Evolutionary conservation across 345 rosid genomes (phyloP).

Genomic region (Citrus australasica): DNA sequence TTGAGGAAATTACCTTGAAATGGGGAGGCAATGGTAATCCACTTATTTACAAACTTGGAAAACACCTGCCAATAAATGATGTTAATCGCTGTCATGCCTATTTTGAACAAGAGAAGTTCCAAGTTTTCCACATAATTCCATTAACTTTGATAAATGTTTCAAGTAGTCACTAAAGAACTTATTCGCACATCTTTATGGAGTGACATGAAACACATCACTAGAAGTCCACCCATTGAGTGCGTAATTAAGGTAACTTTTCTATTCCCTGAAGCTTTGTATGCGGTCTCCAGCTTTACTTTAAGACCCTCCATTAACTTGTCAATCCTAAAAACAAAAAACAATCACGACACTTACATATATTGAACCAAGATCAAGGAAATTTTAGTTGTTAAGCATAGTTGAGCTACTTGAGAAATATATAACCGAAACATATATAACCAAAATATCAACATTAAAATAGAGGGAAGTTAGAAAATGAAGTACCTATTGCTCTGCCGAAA

Average conservation of each 20-base stretch:
- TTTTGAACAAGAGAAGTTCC: slow-evolving; percentile 6
- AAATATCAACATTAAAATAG: neutral
- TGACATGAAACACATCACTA: slow-evolving; percentile 69
- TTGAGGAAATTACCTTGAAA: slow-evolving; percentile 63
- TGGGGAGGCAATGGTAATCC: slow-evolving; percentile 88
- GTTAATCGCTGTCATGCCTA: slow-evolving; percentile 4
- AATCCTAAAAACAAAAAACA: slow-evolving; percentile 39
- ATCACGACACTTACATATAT: neutral
- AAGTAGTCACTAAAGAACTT: slow-evolving; percentile 10
- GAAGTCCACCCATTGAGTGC: slow-evolving; percentile 89
- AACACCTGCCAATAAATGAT: slow-evolving; percentile 51
- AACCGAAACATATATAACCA: neutral
- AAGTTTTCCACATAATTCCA: neutral
- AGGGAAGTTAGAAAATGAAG: neutral
- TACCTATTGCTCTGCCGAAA: slow-evolving; percentile 92
- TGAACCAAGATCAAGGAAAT: slow-evolving; percentile 5
- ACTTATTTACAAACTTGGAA: slow-evolving; percentile 71
- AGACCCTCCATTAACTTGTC: slow-evolving; percentile 62
- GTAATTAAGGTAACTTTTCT: slow-evolving; percentile 77
- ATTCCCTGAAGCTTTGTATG: slow-evolving; percentile 62
- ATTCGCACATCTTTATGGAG: slow-evolving; percentile 63
- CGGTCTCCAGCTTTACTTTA: slow-evolving; percentile 63
- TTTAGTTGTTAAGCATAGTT: neutral
- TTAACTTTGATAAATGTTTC: slow-evolving; percentile 7
- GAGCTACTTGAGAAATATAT: neutral